Evolutionary conservation across 306 rosid genomes (phyloP).

Genomic region (Trichosanthes truncata): DNA sequence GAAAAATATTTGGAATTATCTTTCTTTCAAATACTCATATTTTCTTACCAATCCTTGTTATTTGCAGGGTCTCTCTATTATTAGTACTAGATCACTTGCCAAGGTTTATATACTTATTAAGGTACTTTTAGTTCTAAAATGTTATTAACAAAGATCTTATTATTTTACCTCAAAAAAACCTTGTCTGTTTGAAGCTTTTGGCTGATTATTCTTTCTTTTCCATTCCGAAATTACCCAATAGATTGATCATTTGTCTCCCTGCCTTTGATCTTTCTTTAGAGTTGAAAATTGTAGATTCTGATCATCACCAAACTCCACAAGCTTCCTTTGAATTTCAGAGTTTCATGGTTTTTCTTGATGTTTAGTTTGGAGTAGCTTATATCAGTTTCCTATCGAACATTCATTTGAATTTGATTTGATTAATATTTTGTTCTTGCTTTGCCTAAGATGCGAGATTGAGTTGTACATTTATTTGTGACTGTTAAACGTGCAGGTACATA

Average conservation of each 20-base stretch:
- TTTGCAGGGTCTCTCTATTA: slow-evolving; percentile 72
- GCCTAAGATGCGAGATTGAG: background rate
- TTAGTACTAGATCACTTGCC: slow-evolving; percentile 26
- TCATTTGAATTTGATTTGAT: background rate
- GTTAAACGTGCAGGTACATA: slow-evolving; percentile 7
- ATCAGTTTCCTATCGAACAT: background rate
- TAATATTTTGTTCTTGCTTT: background rate
- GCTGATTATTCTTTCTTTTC: background rate
- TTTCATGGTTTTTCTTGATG: background rate
- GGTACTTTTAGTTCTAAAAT: slow-evolving; percentile 22
- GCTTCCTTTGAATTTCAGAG: background rate
- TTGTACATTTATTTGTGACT: background rate
- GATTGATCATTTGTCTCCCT: background rate
- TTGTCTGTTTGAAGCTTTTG: background rate
- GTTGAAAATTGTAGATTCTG: background rate
- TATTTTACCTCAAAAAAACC: background rate
- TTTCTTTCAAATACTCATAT: slow-evolving; percentile 4
- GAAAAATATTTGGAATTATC: background rate
- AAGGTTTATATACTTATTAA: slow-evolving; percentile 20
- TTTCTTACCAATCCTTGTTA: slow-evolving; percentile 8
- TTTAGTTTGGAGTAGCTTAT: background rate
- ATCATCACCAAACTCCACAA: background rate
- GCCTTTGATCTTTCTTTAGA: background rate
- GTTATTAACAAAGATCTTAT: background rate
- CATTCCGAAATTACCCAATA: background rate